Evolutionary conservation across 2,329 filamentous ascomycete genomes (phyloP).

Genomic region (Ceratocystis lukuohia): DNA sequence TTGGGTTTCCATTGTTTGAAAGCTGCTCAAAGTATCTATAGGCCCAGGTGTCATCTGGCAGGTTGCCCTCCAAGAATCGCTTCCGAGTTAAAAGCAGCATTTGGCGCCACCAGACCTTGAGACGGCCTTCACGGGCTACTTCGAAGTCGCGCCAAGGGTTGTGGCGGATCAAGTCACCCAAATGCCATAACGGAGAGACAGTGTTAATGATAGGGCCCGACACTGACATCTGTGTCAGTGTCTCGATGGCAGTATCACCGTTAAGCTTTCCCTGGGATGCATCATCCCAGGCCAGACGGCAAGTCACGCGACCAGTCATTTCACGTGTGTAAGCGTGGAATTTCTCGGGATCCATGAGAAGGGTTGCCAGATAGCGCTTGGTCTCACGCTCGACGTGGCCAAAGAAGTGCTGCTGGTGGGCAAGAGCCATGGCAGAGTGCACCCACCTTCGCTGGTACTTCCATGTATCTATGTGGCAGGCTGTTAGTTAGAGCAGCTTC

Average conservation of each 20-base stretch:
- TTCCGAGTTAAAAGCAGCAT: conserved; percentile 32
- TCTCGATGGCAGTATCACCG: conserved; percentile 35
- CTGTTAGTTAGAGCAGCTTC: background rate
- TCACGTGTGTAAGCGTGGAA: conserved; percentile 36
- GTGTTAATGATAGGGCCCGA: conserved; percentile 39
- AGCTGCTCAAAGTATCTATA: conserved; percentile 37
- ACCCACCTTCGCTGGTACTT: conserved; percentile 38
- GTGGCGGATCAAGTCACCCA: conserved; percentile 28
- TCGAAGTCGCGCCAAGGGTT: conserved; percentile 39
- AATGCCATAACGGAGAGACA: conserved; percentile 35
- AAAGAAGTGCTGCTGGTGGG: conserved; percentile 32
- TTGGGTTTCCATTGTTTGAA: conserved; percentile 28
- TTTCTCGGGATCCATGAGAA: conserved; percentile 34
- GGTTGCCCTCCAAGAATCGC: conserved; percentile 29
- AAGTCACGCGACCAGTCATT: conserved; percentile 38
- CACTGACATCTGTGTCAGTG: conserved; percentile 39
- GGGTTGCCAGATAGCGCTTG: conserved; percentile 33
- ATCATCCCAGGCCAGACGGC: conserved; percentile 37
- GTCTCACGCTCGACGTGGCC: conserved; percentile 37
- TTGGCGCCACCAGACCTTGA: conserved; percentile 35
- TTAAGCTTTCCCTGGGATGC: conserved; percentile 34
- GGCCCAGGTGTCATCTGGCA: conserved; percentile 36
- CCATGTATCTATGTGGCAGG: conserved; percentile 31
- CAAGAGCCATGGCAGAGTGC: conserved; percentile 35
- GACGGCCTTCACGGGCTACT: conserved; percentile 30